Evolutionary conservation across 2,329 filamentous ascomycete genomes (phyloP).

Genomic region (Botrytis medusae): DNA sequence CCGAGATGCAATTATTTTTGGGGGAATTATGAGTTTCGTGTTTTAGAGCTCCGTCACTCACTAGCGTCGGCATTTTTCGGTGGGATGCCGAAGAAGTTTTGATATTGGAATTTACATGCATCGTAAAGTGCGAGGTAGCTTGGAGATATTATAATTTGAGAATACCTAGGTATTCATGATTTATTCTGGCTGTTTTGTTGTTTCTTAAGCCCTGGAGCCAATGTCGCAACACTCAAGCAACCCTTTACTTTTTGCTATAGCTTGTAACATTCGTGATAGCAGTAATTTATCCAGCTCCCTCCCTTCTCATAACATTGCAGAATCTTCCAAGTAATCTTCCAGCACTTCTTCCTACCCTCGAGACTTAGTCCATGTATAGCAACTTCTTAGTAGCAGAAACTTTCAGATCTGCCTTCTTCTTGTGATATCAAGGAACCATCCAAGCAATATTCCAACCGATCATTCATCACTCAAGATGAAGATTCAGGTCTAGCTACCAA

Average conservation of each 20-base stretch:
- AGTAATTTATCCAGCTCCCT: neutral
- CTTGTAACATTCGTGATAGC: neutral
- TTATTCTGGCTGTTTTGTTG: neutral
- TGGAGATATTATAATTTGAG: neutral
- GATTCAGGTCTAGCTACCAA: slow-evolving; percentile 55
- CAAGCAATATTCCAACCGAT: neutral
- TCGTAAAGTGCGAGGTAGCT: neutral
- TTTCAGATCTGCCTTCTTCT: neutral
- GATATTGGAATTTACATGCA: neutral
- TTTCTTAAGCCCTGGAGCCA: neutral
- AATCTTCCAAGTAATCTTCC: neutral
- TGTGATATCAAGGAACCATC: neutral
- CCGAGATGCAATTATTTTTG: neutral
- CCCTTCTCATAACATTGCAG: neutral
- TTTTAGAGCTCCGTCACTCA: slow-evolving; percentile 19
- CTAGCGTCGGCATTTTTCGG: slow-evolving; percentile 19
- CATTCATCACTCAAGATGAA: slow-evolving; percentile 6
- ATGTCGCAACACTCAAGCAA: neutral
- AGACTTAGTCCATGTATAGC: neutral
- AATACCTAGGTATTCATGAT: neutral
- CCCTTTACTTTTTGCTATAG: neutral
- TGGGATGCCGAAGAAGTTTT: slow-evolving; percentile 3
- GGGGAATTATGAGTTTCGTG: slow-evolving; percentile 4
- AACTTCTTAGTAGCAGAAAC: neutral
- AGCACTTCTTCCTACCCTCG: neutral